A percentile compares a stretch with the other conserved stretches of the same genome.
Evolutionary conservation across 495 filamentous ascomycete species (phyloP).

Genomic region (Durotheca rogersii): DNA sequence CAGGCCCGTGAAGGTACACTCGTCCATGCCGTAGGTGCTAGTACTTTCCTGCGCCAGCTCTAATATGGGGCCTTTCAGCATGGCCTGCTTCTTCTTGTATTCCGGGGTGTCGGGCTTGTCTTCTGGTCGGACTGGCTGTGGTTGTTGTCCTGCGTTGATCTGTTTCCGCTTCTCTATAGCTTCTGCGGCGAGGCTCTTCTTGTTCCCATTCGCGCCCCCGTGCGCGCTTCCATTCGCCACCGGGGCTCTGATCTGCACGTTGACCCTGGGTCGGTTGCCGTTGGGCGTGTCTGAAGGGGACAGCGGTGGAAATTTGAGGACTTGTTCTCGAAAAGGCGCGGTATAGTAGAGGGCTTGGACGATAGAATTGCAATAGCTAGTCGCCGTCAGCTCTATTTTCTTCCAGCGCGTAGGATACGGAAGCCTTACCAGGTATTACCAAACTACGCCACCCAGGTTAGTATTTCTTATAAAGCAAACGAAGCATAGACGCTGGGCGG

Average conservation of each 20-base stretch:
- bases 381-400: constrained; percentile 28
- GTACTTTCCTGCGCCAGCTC: constrained; percentile 78
- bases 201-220: constrained; percentile 49
- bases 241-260: constrained; percentile 51
- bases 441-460: constrained; percentile 60
- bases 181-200: constrained; percentile 41
- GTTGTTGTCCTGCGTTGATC: constrained; percentile 43
- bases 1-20: constrained; percentile 88
- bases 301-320: constrained; percentile 82
- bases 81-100: constrained; percentile 93
- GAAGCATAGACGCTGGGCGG: constrained; percentile 4
- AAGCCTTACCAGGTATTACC: constrained; percentile 88
- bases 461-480: constrained; percentile 7
- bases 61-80: constrained; percentile 81
- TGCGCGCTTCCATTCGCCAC: constrained; percentile 46
- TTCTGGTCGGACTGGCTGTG: constrained; percentile 48
- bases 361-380: constrained; percentile 95
- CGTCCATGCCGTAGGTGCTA: constrained; percentile 83
- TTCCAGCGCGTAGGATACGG: background rate
- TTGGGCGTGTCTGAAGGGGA: constrained; percentile 49
- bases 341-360: constrained; percentile 96
- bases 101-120: constrained; percentile 88
- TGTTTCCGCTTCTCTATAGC: constrained; percentile 48
- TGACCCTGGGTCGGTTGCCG: constrained; percentile 46
- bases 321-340: constrained; percentile 89